Conservation (phyloP, 163 green algal species). For the Scenedesmus sp. region DNA sequence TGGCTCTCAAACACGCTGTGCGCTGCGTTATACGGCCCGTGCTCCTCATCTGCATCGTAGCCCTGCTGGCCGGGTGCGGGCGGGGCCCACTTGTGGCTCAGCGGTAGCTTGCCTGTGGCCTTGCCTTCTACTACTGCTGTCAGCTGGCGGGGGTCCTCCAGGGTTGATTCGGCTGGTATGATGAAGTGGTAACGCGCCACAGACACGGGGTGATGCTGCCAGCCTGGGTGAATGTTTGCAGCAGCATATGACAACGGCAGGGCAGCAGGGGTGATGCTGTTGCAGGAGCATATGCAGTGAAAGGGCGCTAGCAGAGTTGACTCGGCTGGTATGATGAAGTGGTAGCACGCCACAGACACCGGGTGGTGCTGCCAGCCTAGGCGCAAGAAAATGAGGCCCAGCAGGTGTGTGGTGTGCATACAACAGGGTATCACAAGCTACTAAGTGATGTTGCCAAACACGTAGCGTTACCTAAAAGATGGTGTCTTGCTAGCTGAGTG, state of each 20-base stretch:
- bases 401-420: no score
- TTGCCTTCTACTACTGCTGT: slow-evolving; percentile 60
- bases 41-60: background rate
- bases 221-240: slow-evolving; percentile 74
- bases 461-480: no score
- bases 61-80: slow-evolving; percentile 18
- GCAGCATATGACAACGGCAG: background rate
- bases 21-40: slow-evolving; percentile 56
- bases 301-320: background rate
- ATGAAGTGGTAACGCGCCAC: slow-evolving; percentile 92
- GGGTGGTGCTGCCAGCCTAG: background rate
- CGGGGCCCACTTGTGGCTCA: slow-evolving; percentile 19
- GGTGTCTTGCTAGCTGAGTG: no score
- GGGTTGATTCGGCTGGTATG: slow-evolving; percentile 68
- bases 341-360: background rate
- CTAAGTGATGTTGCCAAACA: no score
- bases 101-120: slow-evolving; percentile 23
- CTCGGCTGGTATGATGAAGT: background rate
- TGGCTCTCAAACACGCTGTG: slow-evolving; percentile 83
- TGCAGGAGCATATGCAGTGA: background rate
- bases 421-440: no score
- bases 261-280: background rate
- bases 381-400: background rate
- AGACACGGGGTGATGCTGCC: slow-evolving; percentile 92
- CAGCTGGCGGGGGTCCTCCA: slow-evolving; percentile 62